These are phyloP conservation scores for Coemansia sp. DNA, from an alignment of 192 early-diverging fungal genomes.

Conservation along the genomic window DNA sequence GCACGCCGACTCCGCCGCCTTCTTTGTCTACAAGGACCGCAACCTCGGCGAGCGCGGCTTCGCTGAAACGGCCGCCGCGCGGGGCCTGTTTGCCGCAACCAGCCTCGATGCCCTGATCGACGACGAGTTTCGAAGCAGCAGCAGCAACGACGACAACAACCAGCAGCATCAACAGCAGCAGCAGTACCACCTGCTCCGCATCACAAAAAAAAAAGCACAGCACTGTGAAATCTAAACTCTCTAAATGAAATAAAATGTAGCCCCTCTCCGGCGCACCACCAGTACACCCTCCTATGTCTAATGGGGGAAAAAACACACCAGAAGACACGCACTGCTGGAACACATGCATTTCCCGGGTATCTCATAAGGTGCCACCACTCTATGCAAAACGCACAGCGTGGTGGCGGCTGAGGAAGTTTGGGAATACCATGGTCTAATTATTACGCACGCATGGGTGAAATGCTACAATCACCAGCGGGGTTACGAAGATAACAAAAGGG, in stretches of 20 bases:
- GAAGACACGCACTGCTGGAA: not conserved
- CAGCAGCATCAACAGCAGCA: not conserved
- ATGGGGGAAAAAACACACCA: no score
- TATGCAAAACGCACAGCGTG: not conserved
- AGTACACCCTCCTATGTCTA: not conserved
- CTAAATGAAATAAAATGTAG: no score
- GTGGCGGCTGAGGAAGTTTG: slow-evolving; percentile 5
- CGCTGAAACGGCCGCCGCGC: not conserved
- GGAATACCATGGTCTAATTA: slow-evolving; percentile 1
- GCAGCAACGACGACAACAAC: no score
- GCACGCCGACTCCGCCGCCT: slow-evolving; percentile 11
- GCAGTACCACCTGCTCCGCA: slow-evolving; percentile 17
- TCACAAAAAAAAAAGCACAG: slow-evolving; percentile 10
- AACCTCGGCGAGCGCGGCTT: slow-evolving; percentile 14
- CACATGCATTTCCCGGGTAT: slow-evolving; percentile 1
- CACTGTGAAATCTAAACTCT: no score
- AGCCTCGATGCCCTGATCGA: slow-evolving; percentile 10
- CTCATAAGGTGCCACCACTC: not conserved
- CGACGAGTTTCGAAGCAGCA: slow-evolving; percentile 12
- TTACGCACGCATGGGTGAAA: not conserved
- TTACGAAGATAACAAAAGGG: not conserved
- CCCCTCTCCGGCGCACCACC: slow-evolving; percentile 24
- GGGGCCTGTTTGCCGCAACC: slow-evolving; percentile 3
- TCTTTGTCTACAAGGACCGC: slow-evolving; percentile 33
- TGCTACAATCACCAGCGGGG: not conserved